Conservation (phyloP, 73 alveolate species). For the Stentor roeselii region DNA sequence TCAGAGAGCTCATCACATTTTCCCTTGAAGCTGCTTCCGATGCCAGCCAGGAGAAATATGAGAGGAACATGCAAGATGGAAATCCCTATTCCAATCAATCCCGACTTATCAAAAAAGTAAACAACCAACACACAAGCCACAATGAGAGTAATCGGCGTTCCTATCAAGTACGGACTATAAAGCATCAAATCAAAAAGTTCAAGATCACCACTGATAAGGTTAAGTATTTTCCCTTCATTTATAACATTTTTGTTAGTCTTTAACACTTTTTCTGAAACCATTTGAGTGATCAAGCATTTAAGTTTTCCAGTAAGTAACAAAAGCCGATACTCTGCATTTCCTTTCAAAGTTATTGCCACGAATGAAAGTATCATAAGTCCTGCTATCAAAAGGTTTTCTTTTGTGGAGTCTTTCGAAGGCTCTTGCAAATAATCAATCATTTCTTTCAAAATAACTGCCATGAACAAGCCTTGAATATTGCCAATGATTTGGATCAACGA, state of each 20-base stretch:
- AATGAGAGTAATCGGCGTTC: not conserved
- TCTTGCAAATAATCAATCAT: not conserved
- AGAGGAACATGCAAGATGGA: not conserved
- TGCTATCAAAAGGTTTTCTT: not conserved
- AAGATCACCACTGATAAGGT: not conserved
- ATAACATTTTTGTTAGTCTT: not conserved
- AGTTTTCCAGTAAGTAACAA: not conserved
- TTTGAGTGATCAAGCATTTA: not conserved
- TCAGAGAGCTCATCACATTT: not conserved
- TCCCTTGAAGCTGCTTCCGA: not conserved
- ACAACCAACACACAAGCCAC: not conserved
- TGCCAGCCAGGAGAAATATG: not conserved
- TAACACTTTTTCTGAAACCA: not conserved
- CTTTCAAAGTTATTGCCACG: no score
- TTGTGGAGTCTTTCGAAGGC: not conserved
- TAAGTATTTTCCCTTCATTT: not conserved
- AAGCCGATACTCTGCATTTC: not conserved
- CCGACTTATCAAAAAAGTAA: not conserved
- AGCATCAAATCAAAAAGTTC: not conserved
- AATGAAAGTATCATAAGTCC: not conserved
- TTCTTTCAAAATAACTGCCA: not conserved
- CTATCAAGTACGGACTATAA: not conserved
- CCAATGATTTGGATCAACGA: not conserved
- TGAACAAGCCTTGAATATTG: not conserved
- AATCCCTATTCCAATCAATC: not conserved